These are phyloP conservation scores for Linderina pennispora DNA, from an alignment of 192 early-diverging fungal genomes.

Conservation along the genomic window DNA sequence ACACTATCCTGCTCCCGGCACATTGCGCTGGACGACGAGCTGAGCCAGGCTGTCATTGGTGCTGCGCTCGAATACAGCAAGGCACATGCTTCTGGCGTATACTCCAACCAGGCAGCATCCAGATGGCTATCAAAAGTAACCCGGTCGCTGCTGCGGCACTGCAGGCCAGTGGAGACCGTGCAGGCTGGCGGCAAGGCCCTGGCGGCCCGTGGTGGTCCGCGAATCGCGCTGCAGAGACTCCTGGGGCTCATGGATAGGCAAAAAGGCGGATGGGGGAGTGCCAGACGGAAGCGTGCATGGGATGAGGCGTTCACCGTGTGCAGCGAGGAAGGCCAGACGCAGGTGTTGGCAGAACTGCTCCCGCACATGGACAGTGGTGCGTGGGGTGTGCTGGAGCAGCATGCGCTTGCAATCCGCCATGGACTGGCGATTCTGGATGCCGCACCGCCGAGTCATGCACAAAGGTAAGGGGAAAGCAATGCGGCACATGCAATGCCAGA, in stretches of 20 bases:
- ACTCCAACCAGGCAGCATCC: conserved; percentile 19
- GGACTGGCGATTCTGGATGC: conserved; percentile 7
- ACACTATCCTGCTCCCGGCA: conserved; percentile 18
- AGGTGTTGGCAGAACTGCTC: conserved; percentile 7
- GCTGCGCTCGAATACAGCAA: conserved; percentile 44
- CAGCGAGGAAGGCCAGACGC: conserved; percentile 2
- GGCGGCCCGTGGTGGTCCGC: not conserved
- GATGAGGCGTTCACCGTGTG: conserved; percentile 19
- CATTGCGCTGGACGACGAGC: conserved; percentile 7
- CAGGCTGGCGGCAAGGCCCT: too few species aligned
- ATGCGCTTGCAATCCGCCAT: conserved; percentile 8
- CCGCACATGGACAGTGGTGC: conserved; percentile 20
- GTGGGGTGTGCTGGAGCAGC: conserved; percentile 19
- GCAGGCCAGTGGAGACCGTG: too few species aligned
- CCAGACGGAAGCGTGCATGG: conserved; percentile 9
- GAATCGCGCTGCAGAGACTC: conserved; percentile 15
- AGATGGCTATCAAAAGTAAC: not conserved
- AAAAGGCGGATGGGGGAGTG: not conserved
- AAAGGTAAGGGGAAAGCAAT: too few species aligned
- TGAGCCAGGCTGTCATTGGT: conserved; percentile 17
- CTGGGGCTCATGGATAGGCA: conserved; percentile 1
- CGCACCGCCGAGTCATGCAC: conserved; percentile 4
- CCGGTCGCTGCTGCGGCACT: conserved; percentile 14
- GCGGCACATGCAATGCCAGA: not conserved
- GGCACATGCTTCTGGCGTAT: conserved; percentile 13